Percentiles rank a stretch among this genome's conserved stretches.
Evolutionary conservation across 2,329 filamentous ascomycete genomes (phyloP).

Genomic region (Cercospora sp.): DNA sequence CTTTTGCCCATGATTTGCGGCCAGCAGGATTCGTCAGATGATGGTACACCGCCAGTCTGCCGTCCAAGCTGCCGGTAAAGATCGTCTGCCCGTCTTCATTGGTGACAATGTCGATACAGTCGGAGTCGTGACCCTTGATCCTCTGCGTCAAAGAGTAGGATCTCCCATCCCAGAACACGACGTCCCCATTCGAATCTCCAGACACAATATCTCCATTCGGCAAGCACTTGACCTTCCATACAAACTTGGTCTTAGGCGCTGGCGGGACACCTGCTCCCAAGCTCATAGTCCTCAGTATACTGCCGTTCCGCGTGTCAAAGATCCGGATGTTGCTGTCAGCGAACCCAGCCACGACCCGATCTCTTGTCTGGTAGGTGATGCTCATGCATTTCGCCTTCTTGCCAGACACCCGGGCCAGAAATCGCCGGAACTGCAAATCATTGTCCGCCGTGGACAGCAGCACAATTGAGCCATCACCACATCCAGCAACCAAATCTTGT

Average conservation of each 20-base stretch:
- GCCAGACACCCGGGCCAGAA: constrained; percentile 72
- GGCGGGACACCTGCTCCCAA: constrained; percentile 75
- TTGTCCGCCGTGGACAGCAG: constrained; percentile 83
- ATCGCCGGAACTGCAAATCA: constrained; percentile 75
- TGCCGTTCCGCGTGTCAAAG: constrained; percentile 79
- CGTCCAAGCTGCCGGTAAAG: constrained; percentile 88
- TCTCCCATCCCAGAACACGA: constrained; percentile 91
- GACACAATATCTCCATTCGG: constrained; percentile 88
- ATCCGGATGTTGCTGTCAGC: constrained; percentile 95
- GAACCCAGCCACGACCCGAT: constrained; percentile 83
- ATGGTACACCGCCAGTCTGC: constrained; percentile 80
- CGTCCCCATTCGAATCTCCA: constrained; percentile 89
- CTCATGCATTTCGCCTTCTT: constrained; percentile 89
- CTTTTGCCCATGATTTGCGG: constrained; percentile 72
- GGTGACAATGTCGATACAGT: constrained; percentile 83
- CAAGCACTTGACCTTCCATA: constrained; percentile 90
- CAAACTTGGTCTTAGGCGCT: constrained; percentile 79
- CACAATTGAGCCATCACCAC: constrained; percentile 85
- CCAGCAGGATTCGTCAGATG: constrained; percentile 53
- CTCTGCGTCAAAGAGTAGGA: constrained; percentile 86
- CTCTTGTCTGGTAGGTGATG: constrained; percentile 82
- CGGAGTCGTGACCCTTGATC: constrained; percentile 82
- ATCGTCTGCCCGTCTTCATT: constrained; percentile 79
- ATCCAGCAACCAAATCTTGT: constrained; percentile 77
- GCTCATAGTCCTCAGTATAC: constrained; percentile 77